Conservation (phyloP, 805 yeast genomes). For the Metschnikowia aberdeeniae region DNA sequence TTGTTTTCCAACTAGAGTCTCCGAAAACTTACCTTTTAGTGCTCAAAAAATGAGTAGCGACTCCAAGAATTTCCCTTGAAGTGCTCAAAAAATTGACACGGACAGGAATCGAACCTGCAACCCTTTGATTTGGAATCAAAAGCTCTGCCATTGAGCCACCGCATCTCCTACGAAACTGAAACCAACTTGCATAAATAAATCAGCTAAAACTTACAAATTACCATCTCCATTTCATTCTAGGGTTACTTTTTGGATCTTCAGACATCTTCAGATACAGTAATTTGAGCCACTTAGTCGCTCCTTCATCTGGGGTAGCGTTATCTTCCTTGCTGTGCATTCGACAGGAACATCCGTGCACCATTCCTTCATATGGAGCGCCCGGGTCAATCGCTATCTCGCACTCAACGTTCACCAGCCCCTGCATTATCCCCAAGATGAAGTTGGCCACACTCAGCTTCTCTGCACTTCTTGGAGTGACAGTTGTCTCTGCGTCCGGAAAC, state of each 20-base stretch:
- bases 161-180: slow-evolving; percentile 9
- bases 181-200: too few relatives aligned
- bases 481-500: slow-evolving; percentile 12
- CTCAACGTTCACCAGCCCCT: slow-evolving; percentile 2
- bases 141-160: slow-evolving; percentile 25
- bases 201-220: too few relatives aligned
- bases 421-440: slow-evolving; percentile 12
- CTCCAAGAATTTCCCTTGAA: too few relatives aligned
- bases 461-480: slow-evolving; percentile 11
- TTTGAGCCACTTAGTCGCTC: too few relatives aligned
- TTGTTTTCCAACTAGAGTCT: too few relatives aligned
- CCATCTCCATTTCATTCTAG: too few relatives aligned
- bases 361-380: slow-evolving; percentile 9
- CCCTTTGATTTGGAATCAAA: slow-evolving; percentile 24
- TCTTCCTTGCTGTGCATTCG: not conserved
- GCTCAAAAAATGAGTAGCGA: too few relatives aligned
- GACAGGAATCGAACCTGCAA: slow-evolving; percentile 25
- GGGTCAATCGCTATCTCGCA: slow-evolving; percentile 3
- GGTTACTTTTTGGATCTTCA: too few relatives aligned
- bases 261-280: too few relatives aligned
- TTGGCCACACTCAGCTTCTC: slow-evolving; percentile 13
- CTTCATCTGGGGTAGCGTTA: not conserved
- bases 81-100: slow-evolving; percentile 16
- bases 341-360: slow-evolving; percentile 2
- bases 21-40: too few relatives aligned